Conservation (phyloP, 2,329 filamentous ascomycete genomes). For the Hyphodiscus sp. region DNA sequence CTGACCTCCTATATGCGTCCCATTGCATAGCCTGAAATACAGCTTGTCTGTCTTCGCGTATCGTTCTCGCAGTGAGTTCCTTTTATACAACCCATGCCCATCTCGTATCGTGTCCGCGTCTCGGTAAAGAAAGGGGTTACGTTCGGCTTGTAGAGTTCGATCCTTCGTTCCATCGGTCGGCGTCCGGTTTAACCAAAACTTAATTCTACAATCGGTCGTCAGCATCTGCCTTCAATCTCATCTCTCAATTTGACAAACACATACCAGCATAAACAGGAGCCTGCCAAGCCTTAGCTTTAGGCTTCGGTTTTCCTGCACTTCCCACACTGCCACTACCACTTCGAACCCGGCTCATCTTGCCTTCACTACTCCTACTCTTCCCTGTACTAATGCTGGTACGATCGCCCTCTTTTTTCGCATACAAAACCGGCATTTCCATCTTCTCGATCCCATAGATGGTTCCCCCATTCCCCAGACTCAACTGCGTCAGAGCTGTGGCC, state of each 20-base stretch:
- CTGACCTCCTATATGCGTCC: neutral
- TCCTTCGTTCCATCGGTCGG: neutral
- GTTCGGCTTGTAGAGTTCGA: neutral
- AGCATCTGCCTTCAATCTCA: neutral
- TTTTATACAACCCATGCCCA: no score
- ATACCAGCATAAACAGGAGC: constrained; percentile 34
- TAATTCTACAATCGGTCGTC: neutral
- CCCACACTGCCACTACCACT: constrained; percentile 20
- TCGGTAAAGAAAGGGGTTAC: neutral
- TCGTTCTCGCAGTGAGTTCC: neutral
- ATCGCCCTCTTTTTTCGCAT: constrained; percentile 11
- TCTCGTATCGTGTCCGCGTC: neutral
- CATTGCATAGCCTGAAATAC: neutral
- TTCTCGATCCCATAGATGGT: constrained; percentile 23
- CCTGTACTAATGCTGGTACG: constrained; percentile 19
- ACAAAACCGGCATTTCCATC: neutral
- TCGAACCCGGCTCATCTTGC: constrained; percentile 15
- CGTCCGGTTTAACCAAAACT: constrained; percentile 2
- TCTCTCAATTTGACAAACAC: constrained; percentile 1
- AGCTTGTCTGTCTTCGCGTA: neutral
- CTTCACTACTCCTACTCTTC: constrained; percentile 27
- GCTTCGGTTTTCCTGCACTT: constrained; percentile 27
- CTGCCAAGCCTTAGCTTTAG: constrained; percentile 36
- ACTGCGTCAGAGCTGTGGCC: constrained; percentile 2
- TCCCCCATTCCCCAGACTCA: constrained; percentile 14